Evolutionary conservation across 495 filamentous ascomycete species (phyloP), one percentile per base, ranked within the genome.

Genomic region (Podospora fimiseda): DNA sequence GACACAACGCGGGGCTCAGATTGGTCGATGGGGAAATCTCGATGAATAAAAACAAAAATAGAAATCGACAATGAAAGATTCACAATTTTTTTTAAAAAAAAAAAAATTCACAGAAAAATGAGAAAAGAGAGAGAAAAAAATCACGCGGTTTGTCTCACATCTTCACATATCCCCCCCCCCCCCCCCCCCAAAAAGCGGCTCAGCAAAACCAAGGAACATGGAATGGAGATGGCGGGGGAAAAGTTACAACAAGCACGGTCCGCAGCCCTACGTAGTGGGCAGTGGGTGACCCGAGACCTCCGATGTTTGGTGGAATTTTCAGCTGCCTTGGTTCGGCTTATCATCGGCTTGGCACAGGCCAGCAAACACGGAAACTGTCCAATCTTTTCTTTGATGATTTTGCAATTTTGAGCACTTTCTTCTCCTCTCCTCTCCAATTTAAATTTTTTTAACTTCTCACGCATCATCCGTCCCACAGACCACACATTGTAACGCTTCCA

Each of bases 1-100:
- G 58, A 61, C 60, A 64, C 58, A 58, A 63, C 51, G 60, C 52
- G 46, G 50, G 56, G 56, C 55, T 50, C 33, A 55, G 53, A 57
- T 19, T 33, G 43, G 56, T 42, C 45, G 30, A 8, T 41, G 39
- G 39, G 22, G 14, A 36, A 36, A 11, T n/a, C n/a, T n/a, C n/a
- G n/a, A n/a, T n/a, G n/a, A n/a, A n/a, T n/a, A n/a, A n/a, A n/a
- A n/a, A n/a, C n/a, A n/a, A n/a, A n/a, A n/a, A n/a, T n/a, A n/a
- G n/a, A n/a, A n/a, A n/a, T n/a, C n/a, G n/a, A n/a, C n/a, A n/a
- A n/a, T n/a, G n/a, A n/a, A n/a, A n/a, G n/a, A n/a, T n/a, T 42
- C 39, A 42, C 13, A 19, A 42, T 42, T 42, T 14, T 41, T 14
- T 41, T 18, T 37, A n/a, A n/a, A 8, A 37, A n/a, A 37, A 37